A percentile compares a stretch with the other conserved stretches of the same genome.
Conservation (phyloP, 2,329 filamentous ascomycete genomes). For the Triangularia verruculosa region DNA sequence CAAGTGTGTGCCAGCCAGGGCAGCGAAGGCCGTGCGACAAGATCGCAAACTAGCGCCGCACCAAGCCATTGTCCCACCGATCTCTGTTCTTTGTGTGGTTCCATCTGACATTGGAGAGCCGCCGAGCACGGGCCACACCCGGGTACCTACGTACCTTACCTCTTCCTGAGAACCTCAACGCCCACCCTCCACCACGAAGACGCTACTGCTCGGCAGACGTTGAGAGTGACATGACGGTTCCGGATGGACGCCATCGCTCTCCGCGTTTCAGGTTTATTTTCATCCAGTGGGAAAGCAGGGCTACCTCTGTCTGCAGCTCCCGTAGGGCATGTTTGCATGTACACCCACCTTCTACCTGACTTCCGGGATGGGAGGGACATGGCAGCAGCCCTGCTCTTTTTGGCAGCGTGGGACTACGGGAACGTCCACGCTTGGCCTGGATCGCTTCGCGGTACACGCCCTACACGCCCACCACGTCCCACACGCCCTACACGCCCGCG, state of each 20-base stretch:
- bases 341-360: conserved; percentile 8
- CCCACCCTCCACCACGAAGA: conserved; percentile 5
- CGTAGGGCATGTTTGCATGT: conserved; percentile 20
- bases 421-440: conserved; percentile 11
- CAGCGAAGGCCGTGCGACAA: background rate
- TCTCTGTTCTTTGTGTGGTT: background rate
- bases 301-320: conserved; percentile 25
- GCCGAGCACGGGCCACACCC: conserved; percentile 3
- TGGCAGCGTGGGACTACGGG: conserved; percentile 8
- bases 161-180: background rate
- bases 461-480: conserved; percentile 3
- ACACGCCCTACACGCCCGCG: conserved; percentile 13
- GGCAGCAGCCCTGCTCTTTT: conserved; percentile 9
- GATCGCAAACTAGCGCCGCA: background rate
- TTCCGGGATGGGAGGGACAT: conserved; percentile 2
- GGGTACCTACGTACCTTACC: background rate
- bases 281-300: conserved; percentile 21
- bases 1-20: background rate
- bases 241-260: conserved; percentile 21
- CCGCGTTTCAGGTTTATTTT: conserved; percentile 34
- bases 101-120: conserved; percentile 15
- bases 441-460: conserved; percentile 15
- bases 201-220: conserved; percentile 3
- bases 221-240: conserved; percentile 20
- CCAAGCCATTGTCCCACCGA: conserved; percentile 7